Percentiles rank a stretch among this genome's conserved stretches.
Conservation (phyloP, 805 yeast genomes). For the Lipomyces chichibuensis region DNA sequence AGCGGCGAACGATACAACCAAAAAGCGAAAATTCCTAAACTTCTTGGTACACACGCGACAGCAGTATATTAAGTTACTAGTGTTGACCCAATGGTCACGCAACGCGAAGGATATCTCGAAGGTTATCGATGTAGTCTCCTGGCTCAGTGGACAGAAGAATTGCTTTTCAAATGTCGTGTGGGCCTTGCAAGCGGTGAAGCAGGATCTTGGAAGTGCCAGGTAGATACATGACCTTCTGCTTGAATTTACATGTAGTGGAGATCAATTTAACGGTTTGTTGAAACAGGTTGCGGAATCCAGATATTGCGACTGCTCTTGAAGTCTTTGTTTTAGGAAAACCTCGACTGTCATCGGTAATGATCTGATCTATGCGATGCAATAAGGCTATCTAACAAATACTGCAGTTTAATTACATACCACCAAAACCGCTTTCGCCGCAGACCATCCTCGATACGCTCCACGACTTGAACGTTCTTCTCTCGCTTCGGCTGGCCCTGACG, state of each 20-base stretch:
- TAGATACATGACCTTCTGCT: not conserved
- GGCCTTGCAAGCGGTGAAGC: conserved; percentile 68
- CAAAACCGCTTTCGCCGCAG: conserved; percentile 55
- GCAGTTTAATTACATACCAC: conserved; percentile 49
- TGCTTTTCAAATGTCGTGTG: conserved; percentile 64
- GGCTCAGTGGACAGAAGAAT: conserved; percentile 80
- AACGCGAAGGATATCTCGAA: conserved; percentile 70
- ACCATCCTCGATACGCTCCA: conserved; percentile 63
- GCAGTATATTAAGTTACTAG: conserved; percentile 81
- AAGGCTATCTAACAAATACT: not conserved
- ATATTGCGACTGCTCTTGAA: conserved; percentile 81
- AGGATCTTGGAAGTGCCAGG: conserved; percentile 81
- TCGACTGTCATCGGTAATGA: conserved; percentile 29
- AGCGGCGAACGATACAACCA: conserved; percentile 58
- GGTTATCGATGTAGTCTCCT: conserved; percentile 82
- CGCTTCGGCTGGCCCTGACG: conserved; percentile 72
- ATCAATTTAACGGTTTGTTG: not conserved
- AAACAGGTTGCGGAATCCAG: conserved; percentile 74
- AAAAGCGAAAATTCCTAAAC: conserved; percentile 70
- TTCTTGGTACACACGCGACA: conserved; percentile 73
- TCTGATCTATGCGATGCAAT: not conserved
- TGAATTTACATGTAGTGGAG: not conserved
- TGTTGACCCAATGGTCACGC: conserved; percentile 85
- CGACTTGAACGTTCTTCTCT: conserved; percentile 71
- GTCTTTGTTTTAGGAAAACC: conserved; percentile 67